phyloP scores from a whole-genome alignment of 371 early-diverging fungal genomes.

The Batrachochytrium dendrobatidis region DNA sequence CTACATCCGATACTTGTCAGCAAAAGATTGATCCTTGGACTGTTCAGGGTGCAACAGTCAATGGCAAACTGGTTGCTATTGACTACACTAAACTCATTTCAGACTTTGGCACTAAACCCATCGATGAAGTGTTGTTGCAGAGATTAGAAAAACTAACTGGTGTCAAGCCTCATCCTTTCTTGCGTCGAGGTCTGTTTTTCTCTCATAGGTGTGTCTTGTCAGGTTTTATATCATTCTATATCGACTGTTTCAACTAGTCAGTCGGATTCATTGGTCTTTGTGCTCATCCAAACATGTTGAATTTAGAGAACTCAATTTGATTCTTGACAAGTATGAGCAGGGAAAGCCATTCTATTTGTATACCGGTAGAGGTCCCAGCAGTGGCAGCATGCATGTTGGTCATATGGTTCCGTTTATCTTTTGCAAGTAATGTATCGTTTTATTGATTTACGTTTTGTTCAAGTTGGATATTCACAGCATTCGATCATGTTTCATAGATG shows the following conservation, averaged over 20 bases:
- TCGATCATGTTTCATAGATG: slow-evolving; percentile 45
- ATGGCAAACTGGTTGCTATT: slow-evolving; percentile 79
- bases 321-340: slow-evolving; percentile 86
- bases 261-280: neutral
- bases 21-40: slow-evolving; percentile 95
- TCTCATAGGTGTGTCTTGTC: slow-evolving; percentile 82
- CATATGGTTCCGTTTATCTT: slow-evolving; percentile 98
- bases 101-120: slow-evolving; percentile 89
- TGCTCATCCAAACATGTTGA: neutral
- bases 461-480: neutral
- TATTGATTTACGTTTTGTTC: neutral
- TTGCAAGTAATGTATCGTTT: slow-evolving; percentile 89
- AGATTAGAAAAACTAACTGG: slow-evolving; percentile 85
- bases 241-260: too few relatives aligned
- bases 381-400: slow-evolving; percentile 96
- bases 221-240: too few relatives aligned
- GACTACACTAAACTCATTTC: slow-evolving; percentile 93
- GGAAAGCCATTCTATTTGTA: slow-evolving; percentile 98
- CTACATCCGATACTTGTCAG: too few relatives aligned
- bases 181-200: slow-evolving; percentile 94
- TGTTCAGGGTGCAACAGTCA: slow-evolving; percentile 86
- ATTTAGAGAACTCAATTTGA: slow-evolving; percentile 76
- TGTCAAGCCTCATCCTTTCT: slow-evolving; percentile 72
- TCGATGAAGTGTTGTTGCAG: slow-evolving; percentile 68
- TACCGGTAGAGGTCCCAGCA: slow-evolving; percentile 99